A percentile compares a stretch with the other conserved stretches of the same genome.
Conservation (phyloP, 306 rosid genomes). For the Quillaja saponaria region DNA sequence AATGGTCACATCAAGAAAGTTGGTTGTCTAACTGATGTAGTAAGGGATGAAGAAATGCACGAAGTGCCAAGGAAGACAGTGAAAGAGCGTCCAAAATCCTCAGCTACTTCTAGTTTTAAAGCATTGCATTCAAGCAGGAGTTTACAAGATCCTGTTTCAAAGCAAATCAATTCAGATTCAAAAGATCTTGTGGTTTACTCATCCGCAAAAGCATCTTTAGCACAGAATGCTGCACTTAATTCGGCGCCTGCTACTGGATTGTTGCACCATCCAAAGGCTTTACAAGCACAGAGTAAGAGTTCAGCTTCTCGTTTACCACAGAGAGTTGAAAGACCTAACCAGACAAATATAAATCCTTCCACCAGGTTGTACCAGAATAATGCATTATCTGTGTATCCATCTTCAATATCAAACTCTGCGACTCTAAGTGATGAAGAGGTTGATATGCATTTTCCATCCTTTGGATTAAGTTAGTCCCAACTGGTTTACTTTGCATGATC, state of each 20-base stretch:
- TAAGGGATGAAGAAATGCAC: slow-evolving; percentile 53
- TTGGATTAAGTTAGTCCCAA: slow-evolving; percentile 5
- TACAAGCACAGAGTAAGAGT: slow-evolving; percentile 58
- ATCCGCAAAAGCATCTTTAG: slow-evolving; percentile 53
- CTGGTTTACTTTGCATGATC: slow-evolving; percentile 10
- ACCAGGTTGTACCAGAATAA: slow-evolving; percentile 72
- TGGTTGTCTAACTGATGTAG: slow-evolving; percentile 43
- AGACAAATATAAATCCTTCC: slow-evolving; percentile 53
- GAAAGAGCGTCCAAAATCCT: slow-evolving; percentile 66
- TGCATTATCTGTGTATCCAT: slow-evolving; percentile 51
- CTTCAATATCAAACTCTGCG: slow-evolving; percentile 62
- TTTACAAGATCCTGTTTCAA: slow-evolving; percentile 59
- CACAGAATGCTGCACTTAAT: slow-evolving; percentile 42
- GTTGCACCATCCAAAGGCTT: slow-evolving; percentile 53
- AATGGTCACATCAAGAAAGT: slow-evolving; percentile 55
- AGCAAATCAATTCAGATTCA: slow-evolving; percentile 49
- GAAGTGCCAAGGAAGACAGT: slow-evolving; percentile 50
- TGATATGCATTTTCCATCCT: slow-evolving; percentile 30
- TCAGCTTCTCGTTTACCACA: slow-evolving; percentile 53
- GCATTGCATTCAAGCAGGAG: slow-evolving; percentile 56
- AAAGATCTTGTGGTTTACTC: slow-evolving; percentile 52
- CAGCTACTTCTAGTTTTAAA: slow-evolving; percentile 46
- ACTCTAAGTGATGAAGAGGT: slow-evolving; percentile 95
- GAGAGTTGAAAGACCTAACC: slow-evolving; percentile 71
- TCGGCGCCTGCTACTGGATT: slow-evolving; percentile 47